A percentile compares a stretch with the other conserved stretches of the same genome.
These are phyloP conservation scores for Candida sp. DNA, from an alignment of 1,139 yeast species.

Conservation along the genomic window DNA sequence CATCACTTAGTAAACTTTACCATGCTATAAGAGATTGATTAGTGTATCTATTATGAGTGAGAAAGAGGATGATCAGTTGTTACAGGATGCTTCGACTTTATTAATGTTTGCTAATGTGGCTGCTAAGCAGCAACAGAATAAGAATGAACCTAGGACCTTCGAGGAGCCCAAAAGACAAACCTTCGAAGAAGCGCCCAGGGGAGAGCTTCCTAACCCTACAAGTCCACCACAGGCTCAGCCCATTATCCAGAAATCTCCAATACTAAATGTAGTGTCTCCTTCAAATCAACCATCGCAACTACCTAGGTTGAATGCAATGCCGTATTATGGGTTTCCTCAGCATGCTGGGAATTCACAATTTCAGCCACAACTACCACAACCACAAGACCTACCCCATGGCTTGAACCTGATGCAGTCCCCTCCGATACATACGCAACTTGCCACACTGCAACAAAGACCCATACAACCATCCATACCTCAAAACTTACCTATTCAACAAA, in stretches of 20 bases:
- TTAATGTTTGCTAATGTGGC: constrained; percentile 62
- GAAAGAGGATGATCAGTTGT: constrained; percentile 33
- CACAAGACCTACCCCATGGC: not conserved
- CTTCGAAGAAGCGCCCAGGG: not conserved
- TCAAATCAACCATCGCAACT: not conserved
- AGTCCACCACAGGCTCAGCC: not conserved
- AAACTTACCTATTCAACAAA: not conserved
- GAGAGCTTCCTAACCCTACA: not conserved
- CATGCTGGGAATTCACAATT: not conserved
- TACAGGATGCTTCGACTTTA: constrained; percentile 64
- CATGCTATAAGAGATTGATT: too few species aligned
- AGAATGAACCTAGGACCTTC: constrained; percentile 13
- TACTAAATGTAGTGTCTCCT: too few species aligned
- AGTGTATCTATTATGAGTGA: not conserved
- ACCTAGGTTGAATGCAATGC: too few species aligned
- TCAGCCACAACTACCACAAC: not conserved
- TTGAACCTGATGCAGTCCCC: not conserved
- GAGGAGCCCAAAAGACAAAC: not conserved
- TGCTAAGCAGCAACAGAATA: constrained; percentile 38
- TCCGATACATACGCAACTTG: not conserved
- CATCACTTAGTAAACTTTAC: too few species aligned
- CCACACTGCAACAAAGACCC: not conserved
- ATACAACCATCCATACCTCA: not conserved
- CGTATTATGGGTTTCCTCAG: not conserved
- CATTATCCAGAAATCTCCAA: constrained; percentile 1